Evolutionary conservation across 2,329 filamentous ascomycete genomes (phyloP), one percentile per base, ranked within the genome.

Genomic region (Ascochyta rabiei): DNA sequence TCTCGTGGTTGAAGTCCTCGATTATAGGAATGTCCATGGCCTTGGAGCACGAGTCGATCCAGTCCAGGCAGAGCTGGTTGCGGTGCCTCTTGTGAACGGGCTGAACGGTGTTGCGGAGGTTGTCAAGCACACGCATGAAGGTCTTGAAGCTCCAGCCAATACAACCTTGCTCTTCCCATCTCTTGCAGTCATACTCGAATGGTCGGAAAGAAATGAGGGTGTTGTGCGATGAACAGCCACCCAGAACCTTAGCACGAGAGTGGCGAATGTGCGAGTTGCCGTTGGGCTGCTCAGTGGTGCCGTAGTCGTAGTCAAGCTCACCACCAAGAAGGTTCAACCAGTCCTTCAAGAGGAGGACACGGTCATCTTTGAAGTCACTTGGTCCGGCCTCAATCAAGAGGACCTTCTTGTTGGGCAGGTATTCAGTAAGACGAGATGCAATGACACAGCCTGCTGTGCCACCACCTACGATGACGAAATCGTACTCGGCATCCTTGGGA

Each of bases 201-300:
- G 92, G 91, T 23, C 91, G 86, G 84, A 96, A 96, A 16, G 90
- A 95, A 76, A 96, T 96, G 68, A 96, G 82, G 18, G 92, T 96
- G 79, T 96, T 96, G 83, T 96, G 92, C 56, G 89, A 93, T 39
- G 91, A 96, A 82, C 92, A 96, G 63, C 92, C 92, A 64, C 92
- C 92, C 26, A 96, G 84, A 34, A 96, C 91, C 81, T 96, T 96
- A 61, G 92, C 92, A 59, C 92, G 88, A 13, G 92, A 96, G 80
- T 96, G 92, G 62, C 91, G 87, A 79, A 96, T 96, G 79, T 91
- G 84, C 52, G 90, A 95, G 81, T 96, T 96, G 72, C 91, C 91
- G 84, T 77, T 95, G 61, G 91, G 91, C 80, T 96, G 92, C 78
- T 96, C 91, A 42, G 87, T 91, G 30, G 91, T 96, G 69, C 85